A percentile compares a stretch with the other conserved stretches of the same genome.
These are phyloP conservation scores for Penicillium sp. DNA, from an alignment of 2,329 filamentous ascomycete genomes.

Conservation along the genomic window DNA sequence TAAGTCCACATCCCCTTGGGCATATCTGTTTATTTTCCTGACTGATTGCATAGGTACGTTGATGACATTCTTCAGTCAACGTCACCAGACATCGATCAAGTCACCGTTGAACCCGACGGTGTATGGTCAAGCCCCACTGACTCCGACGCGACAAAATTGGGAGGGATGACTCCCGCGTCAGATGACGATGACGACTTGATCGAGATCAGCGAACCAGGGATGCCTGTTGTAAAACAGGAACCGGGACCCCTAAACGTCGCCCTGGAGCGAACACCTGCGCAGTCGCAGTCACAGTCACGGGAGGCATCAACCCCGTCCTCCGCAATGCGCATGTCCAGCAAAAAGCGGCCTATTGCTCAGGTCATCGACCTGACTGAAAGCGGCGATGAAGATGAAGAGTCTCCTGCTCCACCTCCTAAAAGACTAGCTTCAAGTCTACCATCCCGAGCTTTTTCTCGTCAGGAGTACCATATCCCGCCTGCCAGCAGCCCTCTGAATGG, in stretches of 20 bases:
- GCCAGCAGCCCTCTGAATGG: slow-evolving; percentile 24
- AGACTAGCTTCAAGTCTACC: slow-evolving; percentile 29
- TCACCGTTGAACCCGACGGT: slow-evolving; percentile 85
- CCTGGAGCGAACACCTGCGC: slow-evolving; percentile 36
- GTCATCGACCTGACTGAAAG: slow-evolving; percentile 58
- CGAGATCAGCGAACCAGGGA: slow-evolving; percentile 47
- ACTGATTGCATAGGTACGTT: slow-evolving; percentile 64
- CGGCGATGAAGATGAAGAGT: slow-evolving; percentile 52
- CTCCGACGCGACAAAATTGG: slow-evolving; percentile 41
- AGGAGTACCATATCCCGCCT: slow-evolving; percentile 25
- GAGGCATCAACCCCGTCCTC: slow-evolving; percentile 44
- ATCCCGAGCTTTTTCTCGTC: slow-evolving; percentile 23
- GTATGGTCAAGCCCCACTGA: slow-evolving; percentile 63
- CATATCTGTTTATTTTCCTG: not conserved
- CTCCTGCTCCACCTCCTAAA: slow-evolving; percentile 39
- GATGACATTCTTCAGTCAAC: slow-evolving; percentile 80
- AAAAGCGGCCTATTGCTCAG: slow-evolving; percentile 49
- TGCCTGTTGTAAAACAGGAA: slow-evolving; percentile 42
- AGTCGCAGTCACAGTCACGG: slow-evolving; percentile 39
- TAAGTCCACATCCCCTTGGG: slow-evolving; percentile 46
- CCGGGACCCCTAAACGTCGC: slow-evolving; percentile 23
- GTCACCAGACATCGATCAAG: slow-evolving; percentile 70
- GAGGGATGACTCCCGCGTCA: slow-evolving; percentile 38
- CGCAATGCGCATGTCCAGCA: slow-evolving; percentile 35
- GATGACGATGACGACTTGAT: slow-evolving; percentile 54